Evolutionary conservation across 495 filamentous ascomycete species (phyloP).

Genomic region (Trypethelium eluteriae): DNA sequence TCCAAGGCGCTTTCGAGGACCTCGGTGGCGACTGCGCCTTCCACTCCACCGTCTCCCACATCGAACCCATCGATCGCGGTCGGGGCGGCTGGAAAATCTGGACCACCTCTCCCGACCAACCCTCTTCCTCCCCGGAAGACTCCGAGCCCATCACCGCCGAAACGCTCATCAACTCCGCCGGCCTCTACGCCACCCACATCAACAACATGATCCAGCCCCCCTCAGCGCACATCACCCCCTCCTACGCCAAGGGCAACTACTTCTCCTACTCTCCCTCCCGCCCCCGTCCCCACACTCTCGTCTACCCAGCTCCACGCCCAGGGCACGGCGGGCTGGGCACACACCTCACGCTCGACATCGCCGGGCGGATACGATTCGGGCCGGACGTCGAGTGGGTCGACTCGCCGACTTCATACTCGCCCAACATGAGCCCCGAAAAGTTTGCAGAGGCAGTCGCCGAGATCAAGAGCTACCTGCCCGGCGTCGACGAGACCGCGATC

Average conservation of each 20-base stretch:
- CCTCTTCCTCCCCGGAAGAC: conserved; percentile 33
- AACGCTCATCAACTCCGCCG: conserved; percentile 77
- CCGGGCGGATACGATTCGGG: conserved; percentile 79
- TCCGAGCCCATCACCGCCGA: conserved; percentile 58
- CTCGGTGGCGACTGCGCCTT: conserved; percentile 66
- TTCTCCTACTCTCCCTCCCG: conserved; percentile 67
- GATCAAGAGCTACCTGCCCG: conserved; percentile 73
- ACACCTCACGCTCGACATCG: conserved; percentile 86
- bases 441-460: conserved; percentile 60
- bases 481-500: conserved; percentile 57
- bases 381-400: conserved; percentile 93
- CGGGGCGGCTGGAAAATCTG: conserved; percentile 47
- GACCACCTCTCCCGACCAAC: conserved; percentile 41
- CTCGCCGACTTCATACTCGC: conserved; percentile 49
- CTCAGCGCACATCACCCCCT: conserved; percentile 50
- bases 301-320: conserved; percentile 79
- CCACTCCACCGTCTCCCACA: conserved; percentile 50
- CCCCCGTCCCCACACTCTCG: conserved; percentile 62
- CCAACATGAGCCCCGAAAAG: conserved; percentile 46
- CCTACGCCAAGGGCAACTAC: conserved; percentile 92
- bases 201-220: conserved; percentile 74
- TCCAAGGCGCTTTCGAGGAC: conserved; percentile 71
- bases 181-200: conserved; percentile 64
- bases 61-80: conserved; percentile 47
- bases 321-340: conserved; percentile 83